Base-by-base conservation (phyloP, 2,329 filamentous ascomycete species). In the Emergomyces orientalis region DNA sequence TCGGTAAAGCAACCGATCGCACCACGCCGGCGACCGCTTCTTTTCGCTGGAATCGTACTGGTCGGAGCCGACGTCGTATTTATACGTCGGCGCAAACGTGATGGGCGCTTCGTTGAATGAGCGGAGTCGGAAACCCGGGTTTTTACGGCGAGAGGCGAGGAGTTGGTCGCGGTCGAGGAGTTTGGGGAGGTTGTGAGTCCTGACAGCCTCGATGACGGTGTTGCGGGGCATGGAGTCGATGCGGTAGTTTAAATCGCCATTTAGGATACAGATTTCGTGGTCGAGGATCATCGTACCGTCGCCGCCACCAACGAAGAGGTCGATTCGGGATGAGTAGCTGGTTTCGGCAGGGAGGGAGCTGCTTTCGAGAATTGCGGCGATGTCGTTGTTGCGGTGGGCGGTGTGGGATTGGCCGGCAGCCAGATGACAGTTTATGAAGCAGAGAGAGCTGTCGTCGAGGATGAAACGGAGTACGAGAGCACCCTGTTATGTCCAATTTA, bases 151-250 rank as follows among this genome's bases (percentile, higher is more conserved):
- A 14, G 91, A 93, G 0, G 96, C 88, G 1, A 97, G 85, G 5
- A 99, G 82, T 73, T 99, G 94, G 71, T 99, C 94, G 58, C 94
- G 87, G 63, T 97, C 93, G 0, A 99, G 86, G 1, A 99, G 83
- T 72, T 96, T 96, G 34, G 81, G 71, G 2, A 97, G 81, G 68
- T 97, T 96, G 65, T 88, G 87, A 51, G 88, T 82, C 66, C 89
- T 88, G 59, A 97, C 85, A 1, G 91, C 91, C 64, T 87, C 88
- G 62, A 97, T 88, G 2, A 99, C 93, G 0, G 90, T 91, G 70
- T 97, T 91, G 59, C 94, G 89, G 22, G 91, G 91, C 85, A 97
- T 97, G 30, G 92, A 91, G 74, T 99, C 94, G 71, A 99, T 97
- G 65, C 94, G 91, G 75, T 99, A 99, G 76, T 99, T 99, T 59